phyloP scores from a whole-genome alignment of 352 stramenopile genomes.

The Pythium aquatile region DNA sequence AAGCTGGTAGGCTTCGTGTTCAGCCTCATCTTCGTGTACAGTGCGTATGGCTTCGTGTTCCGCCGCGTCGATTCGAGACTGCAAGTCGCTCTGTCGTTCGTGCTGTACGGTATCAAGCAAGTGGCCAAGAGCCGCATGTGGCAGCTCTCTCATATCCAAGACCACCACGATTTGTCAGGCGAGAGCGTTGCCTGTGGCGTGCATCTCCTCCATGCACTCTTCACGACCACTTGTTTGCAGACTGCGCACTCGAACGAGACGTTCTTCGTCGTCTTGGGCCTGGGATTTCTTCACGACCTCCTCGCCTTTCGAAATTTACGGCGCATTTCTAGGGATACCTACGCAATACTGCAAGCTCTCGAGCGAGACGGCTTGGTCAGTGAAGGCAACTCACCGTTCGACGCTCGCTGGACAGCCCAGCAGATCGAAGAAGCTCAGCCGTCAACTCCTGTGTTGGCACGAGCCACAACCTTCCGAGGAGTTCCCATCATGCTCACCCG shows the following conservation, averaged over 20 bases:
- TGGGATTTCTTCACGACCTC: slow-evolving; percentile 26
- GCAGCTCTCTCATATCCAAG: slow-evolving; percentile 23
- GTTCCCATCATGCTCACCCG: background rate
- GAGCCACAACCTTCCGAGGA: background rate
- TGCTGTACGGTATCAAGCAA: slow-evolving; percentile 34
- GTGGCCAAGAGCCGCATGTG: slow-evolving; percentile 18
- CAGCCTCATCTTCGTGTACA: slow-evolving; percentile 31
- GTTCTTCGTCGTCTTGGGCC: slow-evolving; percentile 23
- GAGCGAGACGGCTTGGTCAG: background rate
- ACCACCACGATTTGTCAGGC: slow-evolving; percentile 29
- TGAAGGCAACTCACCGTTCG: background rate
- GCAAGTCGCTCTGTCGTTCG: slow-evolving; percentile 34
- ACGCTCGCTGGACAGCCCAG: background rate
- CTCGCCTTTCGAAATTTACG: slow-evolving; percentile 2
- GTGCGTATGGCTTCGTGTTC: slow-evolving; percentile 32
- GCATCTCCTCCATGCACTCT: slow-evolving; percentile 39
- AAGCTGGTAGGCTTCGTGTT: slow-evolving; percentile 6
- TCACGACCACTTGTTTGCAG: slow-evolving; percentile 37
- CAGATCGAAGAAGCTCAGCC: background rate
- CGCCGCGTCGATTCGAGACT: slow-evolving; percentile 19
- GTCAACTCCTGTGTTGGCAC: background rate
- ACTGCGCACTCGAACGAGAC: slow-evolving; percentile 36
- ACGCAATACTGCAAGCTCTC: background rate
- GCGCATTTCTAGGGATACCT: background rate
- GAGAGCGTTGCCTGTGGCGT: slow-evolving; percentile 21